Evolutionary conservation across 352 stramenopile genomes (phyloP).

Genomic region (Globisporangium apiculatum): DNA sequence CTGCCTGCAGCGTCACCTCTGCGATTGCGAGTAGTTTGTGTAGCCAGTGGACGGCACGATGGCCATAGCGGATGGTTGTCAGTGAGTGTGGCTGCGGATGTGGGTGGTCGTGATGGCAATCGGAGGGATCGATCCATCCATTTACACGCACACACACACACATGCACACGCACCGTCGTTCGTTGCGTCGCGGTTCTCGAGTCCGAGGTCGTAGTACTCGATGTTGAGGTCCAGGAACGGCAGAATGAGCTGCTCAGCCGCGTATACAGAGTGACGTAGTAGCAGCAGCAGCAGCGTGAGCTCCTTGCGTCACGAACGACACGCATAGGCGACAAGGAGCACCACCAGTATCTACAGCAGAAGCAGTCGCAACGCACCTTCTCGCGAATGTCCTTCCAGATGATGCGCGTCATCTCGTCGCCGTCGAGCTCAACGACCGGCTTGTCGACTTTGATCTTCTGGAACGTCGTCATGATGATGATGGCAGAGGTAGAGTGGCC

Average conservation of each 20-base stretch:
- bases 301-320: too few relatives aligned
- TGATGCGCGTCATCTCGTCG: constrained; percentile 84
- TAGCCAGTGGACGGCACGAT: too few relatives aligned
- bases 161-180: constrained; percentile 39
- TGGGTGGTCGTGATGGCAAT: too few relatives aligned
- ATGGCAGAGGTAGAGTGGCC: background rate
- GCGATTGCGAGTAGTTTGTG: background rate
- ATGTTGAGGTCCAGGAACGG: constrained; percentile 82
- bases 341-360: too few relatives aligned
- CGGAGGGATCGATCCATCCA: too few relatives aligned
- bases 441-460: constrained; percentile 75
- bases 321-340: too few relatives aligned
- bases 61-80: too few relatives aligned
- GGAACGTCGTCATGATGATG: constrained; percentile 18
- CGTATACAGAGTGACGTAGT: background rate
- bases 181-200: constrained; percentile 75
- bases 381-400: constrained; percentile 56
- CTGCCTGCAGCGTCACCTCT: constrained; percentile 76
- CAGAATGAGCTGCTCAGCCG: constrained; percentile 48
- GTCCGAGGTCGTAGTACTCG: constrained; percentile 81
- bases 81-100: background rate
- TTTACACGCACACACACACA: too few relatives aligned
- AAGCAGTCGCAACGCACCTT: constrained; percentile 20
- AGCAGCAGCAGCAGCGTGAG: too few relatives aligned
- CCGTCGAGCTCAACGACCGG: constrained; percentile 82